phyloP scores from a whole-genome alignment of 73 alveolate species.

The Halteria grandinella region DNA sequence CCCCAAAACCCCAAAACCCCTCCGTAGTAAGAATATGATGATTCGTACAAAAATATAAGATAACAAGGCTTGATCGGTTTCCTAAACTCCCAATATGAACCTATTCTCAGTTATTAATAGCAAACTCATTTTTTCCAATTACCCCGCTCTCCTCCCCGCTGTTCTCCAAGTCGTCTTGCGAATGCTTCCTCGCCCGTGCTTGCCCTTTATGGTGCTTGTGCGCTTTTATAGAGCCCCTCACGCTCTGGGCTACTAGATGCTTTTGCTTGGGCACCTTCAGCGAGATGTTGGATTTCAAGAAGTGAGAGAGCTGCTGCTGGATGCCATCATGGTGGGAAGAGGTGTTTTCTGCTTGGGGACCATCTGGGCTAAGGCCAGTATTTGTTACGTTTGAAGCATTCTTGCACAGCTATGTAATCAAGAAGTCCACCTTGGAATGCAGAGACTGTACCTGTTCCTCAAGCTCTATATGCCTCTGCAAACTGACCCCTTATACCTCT shows the following conservation, averaged over 20 bases:
- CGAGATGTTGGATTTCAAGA: not conserved
- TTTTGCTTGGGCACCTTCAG: conserved; percentile 10
- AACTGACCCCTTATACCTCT: not conserved
- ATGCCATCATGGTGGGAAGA: too few species aligned
- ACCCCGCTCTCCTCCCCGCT: not conserved
- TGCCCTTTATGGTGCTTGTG: too few species aligned
- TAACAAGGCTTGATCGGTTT: too few species aligned
- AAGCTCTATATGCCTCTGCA: not conserved
- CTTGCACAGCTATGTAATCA: not conserved
- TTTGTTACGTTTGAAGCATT: not conserved
- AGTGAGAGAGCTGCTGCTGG: too few species aligned
- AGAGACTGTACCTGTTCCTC: not conserved
- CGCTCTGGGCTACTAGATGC: conserved; percentile 26
- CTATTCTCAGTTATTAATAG: not conserved
- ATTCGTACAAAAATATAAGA: not conserved
- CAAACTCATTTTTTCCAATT: not conserved
- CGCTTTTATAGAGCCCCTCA: not conserved
- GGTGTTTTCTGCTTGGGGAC: not conserved
- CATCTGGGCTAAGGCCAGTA: not conserved
- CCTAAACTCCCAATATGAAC: not conserved
- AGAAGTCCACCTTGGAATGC: not conserved
- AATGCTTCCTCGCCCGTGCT: conserved; percentile 6
- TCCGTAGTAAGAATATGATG: too few species aligned
- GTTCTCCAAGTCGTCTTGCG: not conserved
- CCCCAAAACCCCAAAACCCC: too few species aligned